Percentiles rank a stretch among this genome's conserved stretches.
These are phyloP conservation scores for Vitis vinifera DNA, from an alignment of 164 flowering plant genomes.

Conservation along the genomic window DNA sequence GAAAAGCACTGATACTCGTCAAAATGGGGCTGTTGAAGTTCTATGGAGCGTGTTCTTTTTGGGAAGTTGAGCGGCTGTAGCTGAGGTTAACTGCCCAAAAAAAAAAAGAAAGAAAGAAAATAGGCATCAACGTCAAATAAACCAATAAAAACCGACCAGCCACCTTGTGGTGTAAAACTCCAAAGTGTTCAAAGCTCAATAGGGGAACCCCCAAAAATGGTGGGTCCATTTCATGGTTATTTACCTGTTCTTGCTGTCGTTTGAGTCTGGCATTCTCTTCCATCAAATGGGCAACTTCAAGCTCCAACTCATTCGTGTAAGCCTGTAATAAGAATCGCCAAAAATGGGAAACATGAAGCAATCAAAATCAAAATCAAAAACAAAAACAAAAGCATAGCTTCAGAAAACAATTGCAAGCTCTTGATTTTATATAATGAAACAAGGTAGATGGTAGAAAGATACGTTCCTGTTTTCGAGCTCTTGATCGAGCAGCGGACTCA, in stretches of 20 bases:
- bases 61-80: conserved; percentile 33
- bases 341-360: background rate
- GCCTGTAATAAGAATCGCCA: conserved; percentile 30
- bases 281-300: conserved; percentile 37
- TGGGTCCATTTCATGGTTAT: background rate
- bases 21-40: conserved; percentile 48
- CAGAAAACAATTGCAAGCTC: no score
- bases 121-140: no score
- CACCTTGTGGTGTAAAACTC: no score
- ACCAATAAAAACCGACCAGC: no score
- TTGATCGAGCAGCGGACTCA: conserved; percentile 51
- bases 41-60: conserved; percentile 39
- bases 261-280: conserved; percentile 54
- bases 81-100: conserved; percentile 21
- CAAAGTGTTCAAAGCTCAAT: background rate
- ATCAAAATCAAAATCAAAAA: background rate
- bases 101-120: background rate
- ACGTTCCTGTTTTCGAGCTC: conserved; percentile 51
- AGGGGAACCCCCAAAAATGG: background rate
- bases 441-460: background rate
- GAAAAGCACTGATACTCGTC: conserved; percentile 4
- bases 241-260: conserved; percentile 42
- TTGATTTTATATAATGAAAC: background rate
- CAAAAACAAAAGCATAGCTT: background rate
- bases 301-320: conserved; percentile 51